Evolutionary conservation across 495 filamentous ascomycete genomes (phyloP).

Genomic region (Extremus antarcticus): DNA sequence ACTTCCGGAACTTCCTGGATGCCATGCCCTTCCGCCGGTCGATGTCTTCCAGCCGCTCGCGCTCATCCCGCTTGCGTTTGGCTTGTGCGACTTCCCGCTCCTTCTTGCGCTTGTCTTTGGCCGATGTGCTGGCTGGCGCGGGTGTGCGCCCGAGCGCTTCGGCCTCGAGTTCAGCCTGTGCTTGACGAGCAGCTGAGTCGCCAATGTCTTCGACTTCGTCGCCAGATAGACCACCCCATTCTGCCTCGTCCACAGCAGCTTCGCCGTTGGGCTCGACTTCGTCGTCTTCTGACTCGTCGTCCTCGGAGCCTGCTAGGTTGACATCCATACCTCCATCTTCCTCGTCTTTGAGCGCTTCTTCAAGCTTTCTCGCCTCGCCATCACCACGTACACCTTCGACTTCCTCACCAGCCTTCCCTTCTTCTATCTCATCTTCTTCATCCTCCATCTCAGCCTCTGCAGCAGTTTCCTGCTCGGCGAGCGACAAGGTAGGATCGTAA

Average conservation of each 20-base stretch:
- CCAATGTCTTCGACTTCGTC: slow-evolving; percentile 42
- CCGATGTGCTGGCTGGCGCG: not conserved
- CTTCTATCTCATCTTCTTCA: slow-evolving; percentile 30
- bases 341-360: slow-evolving; percentile 33
- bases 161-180: slow-evolving; percentile 85
- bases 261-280: slow-evolving; percentile 27
- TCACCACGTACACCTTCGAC: slow-evolving; percentile 25
- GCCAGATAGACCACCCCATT: slow-evolving; percentile 37
- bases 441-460: slow-evolving; percentile 60
- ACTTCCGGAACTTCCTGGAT: slow-evolving; percentile 32
- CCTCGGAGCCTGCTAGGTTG: slow-evolving; percentile 37
- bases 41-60: slow-evolving; percentile 31
- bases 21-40: slow-evolving; percentile 37
- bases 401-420: slow-evolving; percentile 34
- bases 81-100: slow-evolving; percentile 21
- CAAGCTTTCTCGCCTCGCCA: slow-evolving; percentile 27
- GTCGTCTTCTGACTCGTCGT: slow-evolving; percentile 37
- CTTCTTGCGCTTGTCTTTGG: slow-evolving; percentile 6
- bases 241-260: not conserved
- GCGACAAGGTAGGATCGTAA: slow-evolving; percentile 76
- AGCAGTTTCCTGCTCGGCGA: slow-evolving; percentile 68
- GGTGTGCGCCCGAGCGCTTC: slow-evolving; percentile 54
- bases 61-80: slow-evolving; percentile 26
- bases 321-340: slow-evolving; percentile 47
- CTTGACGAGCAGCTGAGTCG: slow-evolving; percentile 42